phyloP scores from a whole-genome alignment of 1,139 yeast genomes.

The Spathaspora sp. region DNA sequence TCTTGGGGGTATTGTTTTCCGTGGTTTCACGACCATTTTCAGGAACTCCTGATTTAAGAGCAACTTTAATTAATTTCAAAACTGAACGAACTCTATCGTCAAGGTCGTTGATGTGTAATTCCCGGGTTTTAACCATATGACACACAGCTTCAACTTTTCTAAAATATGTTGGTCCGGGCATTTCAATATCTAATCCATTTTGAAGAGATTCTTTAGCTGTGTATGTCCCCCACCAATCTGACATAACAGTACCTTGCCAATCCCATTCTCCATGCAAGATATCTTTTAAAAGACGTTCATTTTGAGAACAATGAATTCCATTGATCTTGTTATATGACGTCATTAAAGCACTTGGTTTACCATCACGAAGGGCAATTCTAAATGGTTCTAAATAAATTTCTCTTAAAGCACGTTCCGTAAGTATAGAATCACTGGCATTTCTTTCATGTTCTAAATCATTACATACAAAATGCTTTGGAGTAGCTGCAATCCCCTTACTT shows the following conservation, averaged over 20 bases:
- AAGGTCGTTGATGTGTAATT: constrained; percentile 28
- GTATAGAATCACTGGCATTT: constrained; percentile 44
- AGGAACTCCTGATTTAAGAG: constrained; percentile 35
- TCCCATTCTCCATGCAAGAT: constrained; percentile 33
- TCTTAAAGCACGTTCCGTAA: constrained; percentile 58
- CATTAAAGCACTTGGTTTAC: constrained; percentile 46
- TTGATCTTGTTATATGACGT: constrained; percentile 59
- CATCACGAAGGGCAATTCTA: constrained; percentile 51
- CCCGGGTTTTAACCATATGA: constrained; percentile 31
- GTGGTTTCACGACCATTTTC: constrained; percentile 30
- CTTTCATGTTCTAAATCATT: constrained; percentile 63
- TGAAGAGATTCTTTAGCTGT: constrained; percentile 45
- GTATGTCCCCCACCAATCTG: constrained; percentile 65
- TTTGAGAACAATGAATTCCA: constrained; percentile 55
- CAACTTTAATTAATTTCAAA: constrained; percentile 44
- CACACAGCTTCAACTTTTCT: constrained; percentile 36
- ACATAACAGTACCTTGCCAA: constrained; percentile 56
- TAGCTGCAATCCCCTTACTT: constrained; percentile 45
- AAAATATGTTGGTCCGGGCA: constrained; percentile 60
- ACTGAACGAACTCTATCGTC: constrained; percentile 51
- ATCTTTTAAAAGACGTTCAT: constrained; percentile 38
- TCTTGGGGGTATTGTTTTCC: constrained; percentile 41
- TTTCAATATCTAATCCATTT: constrained; percentile 59
- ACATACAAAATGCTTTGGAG: constrained; percentile 60
- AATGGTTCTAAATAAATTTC: constrained; percentile 64